phyloP scores from a whole-genome alignment of 108 stramenopile species.

The Chaetoceros muelleri region DNA sequence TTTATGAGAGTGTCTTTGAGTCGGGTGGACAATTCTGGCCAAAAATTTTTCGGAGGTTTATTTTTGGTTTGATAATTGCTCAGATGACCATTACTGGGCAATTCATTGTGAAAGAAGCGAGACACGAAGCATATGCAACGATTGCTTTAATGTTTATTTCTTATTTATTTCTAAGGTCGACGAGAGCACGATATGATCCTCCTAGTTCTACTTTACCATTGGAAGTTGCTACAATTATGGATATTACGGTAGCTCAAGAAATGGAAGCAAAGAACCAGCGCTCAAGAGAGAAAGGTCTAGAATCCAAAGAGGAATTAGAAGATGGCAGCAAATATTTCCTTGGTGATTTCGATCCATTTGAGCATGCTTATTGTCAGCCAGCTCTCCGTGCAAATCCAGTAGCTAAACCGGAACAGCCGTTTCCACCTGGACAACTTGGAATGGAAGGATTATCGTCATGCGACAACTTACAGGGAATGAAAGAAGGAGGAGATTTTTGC shows the following conservation, averaged over 20 bases:
- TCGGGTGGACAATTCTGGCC: slow-evolving; percentile 92
- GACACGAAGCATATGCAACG: slow-evolving; percentile 79
- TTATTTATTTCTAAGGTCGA: slow-evolving; percentile 67
- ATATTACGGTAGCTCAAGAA: slow-evolving; percentile 66
- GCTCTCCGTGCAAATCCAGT: slow-evolving; percentile 64
- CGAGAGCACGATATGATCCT: slow-evolving; percentile 80
- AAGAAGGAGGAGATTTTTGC: slow-evolving; percentile 25
- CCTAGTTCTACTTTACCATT: slow-evolving; percentile 71
- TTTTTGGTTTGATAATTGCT: slow-evolving; percentile 82
- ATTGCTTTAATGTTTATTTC: slow-evolving; percentile 84
- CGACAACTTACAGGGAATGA: not conserved
- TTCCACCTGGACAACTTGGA: slow-evolving; percentile 77
- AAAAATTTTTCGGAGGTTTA: slow-evolving; percentile 82
- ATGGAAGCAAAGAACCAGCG: slow-evolving; percentile 34
- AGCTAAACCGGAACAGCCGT: slow-evolving; percentile 82
- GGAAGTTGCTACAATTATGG: slow-evolving; percentile 87
- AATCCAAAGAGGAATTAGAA: slow-evolving; percentile 15
- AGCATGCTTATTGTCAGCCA: slow-evolving; percentile 75
- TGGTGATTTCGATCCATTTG: slow-evolving; percentile 66
- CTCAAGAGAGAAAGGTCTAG: slow-evolving; percentile 1
- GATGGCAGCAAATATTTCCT: slow-evolving; percentile 40
- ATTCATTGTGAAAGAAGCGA: slow-evolving; percentile 81
- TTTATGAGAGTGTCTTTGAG: slow-evolving; percentile 88
- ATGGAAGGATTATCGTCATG: slow-evolving; percentile 50
- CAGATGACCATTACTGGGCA: slow-evolving; percentile 88